Conservation (phyloP, 371 early-diverging fungal species). For the Rhizopus sp. region DNA sequence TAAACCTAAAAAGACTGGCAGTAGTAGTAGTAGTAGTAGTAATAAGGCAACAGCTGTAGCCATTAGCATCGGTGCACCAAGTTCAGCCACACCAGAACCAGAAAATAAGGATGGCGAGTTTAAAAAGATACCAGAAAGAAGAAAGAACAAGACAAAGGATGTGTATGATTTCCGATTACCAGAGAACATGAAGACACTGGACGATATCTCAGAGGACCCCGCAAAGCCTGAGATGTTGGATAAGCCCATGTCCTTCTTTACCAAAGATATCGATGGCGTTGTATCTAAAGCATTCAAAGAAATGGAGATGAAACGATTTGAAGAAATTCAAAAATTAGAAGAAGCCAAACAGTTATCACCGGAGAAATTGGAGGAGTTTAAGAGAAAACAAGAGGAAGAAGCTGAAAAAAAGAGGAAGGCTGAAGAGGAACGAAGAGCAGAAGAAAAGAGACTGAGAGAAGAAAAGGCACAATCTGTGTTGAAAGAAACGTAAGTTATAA, state of each 20-base stretch:
- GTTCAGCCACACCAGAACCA: not conserved
- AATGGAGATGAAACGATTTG: conserved; percentile 28
- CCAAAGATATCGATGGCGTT: conserved; percentile 51
- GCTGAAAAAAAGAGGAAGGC: conserved; percentile 9
- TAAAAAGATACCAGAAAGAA: not conserved
- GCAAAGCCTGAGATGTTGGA: conserved; percentile 36
- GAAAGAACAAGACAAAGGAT: not conserved
- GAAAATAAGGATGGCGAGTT: not conserved
- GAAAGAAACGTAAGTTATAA: conserved; percentile 33
- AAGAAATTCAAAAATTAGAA: conserved; percentile 27
- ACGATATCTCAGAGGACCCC: conserved; percentile 45
- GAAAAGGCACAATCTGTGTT: conserved; percentile 19
- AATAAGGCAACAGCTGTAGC: conserved; percentile 6
- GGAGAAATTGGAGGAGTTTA: conserved; percentile 23
- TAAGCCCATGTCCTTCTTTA: conserved; percentile 50
- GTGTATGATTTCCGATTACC: conserved; percentile 9
- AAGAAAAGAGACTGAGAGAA: conserved; percentile 13
- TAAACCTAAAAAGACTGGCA: not conserved
- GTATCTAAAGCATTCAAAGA: conserved; percentile 54
- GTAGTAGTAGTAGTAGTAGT: too few species aligned
- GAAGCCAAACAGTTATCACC: conserved; percentile 21
- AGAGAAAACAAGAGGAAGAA: conserved; percentile 27
- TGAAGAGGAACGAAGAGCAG: conserved; percentile 9
- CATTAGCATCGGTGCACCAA: conserved; percentile 13
- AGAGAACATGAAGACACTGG: conserved; percentile 35